Evolutionary conservation across 306 rosid species (phyloP).

Genomic region (Alnus glutinosa): DNA sequence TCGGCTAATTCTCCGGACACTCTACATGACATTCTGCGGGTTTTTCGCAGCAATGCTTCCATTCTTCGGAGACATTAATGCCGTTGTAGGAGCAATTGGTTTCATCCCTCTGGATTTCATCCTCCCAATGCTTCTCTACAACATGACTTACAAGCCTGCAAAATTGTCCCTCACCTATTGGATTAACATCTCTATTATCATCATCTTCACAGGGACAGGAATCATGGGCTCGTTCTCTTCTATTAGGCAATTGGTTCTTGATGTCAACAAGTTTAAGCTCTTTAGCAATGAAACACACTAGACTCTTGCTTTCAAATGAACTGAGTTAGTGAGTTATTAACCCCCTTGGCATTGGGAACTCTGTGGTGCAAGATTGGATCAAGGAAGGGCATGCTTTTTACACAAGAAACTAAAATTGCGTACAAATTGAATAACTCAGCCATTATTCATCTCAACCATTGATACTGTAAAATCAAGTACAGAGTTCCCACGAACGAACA

Average conservation of each 20-base stretch:
- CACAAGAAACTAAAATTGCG: no score
- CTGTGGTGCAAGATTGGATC: not conserved
- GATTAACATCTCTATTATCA: conserved; percentile 73
- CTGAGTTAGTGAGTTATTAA: not conserved
- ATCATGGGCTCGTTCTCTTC: conserved; percentile 84
- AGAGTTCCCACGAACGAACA: no score
- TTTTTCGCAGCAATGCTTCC: conserved; percentile 93
- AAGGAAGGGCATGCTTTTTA: no score
- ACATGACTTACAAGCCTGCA: conserved; percentile 78
- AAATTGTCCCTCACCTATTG: conserved; percentile 58
- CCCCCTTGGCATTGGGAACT: not conserved
- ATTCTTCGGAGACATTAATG: conserved; percentile 84
- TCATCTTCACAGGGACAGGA: conserved; percentile 74
- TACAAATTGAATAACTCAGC: no score
- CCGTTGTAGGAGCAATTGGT: conserved; percentile 87
- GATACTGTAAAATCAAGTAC: no score
- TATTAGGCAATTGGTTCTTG: conserved; percentile 70
- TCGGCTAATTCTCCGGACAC: conserved; percentile 68
- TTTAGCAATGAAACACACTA: conserved; percentile 38
- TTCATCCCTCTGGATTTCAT: conserved; percentile 94
- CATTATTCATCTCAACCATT: no score
- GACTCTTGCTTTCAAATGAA: no score
- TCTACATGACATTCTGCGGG: conserved; percentile 75
- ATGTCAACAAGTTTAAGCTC: conserved; percentile 74
- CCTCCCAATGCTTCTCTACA: conserved; percentile 91